phyloP scores from a whole-genome alignment of 495 filamentous ascomycete species.

The Talaromyces adpressus region DNA sequence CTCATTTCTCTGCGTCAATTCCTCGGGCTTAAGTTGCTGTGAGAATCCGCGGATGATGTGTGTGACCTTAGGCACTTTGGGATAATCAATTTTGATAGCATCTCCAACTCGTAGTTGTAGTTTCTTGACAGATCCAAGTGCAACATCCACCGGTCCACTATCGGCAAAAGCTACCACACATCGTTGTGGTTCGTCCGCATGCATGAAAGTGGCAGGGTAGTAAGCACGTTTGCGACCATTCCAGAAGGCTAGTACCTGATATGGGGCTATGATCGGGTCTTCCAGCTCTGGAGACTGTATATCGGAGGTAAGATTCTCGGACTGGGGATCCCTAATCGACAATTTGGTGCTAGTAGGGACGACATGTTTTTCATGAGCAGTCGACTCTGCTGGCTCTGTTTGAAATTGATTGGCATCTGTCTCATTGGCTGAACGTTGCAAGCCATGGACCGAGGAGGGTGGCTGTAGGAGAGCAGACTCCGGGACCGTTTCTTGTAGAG shows the following conservation, averaged over 20 bases:
- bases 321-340: neutral
- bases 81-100: conserved; percentile 44
- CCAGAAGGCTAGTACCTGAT: conserved; percentile 45
- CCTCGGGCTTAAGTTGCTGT: conserved; percentile 29
- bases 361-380: neutral
- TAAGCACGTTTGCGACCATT: conserved; percentile 41
- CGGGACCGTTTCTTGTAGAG: neutral
- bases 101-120: conserved; percentile 43
- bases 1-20: conserved; percentile 18
- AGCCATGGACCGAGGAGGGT: neutral
- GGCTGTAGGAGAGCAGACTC: neutral
- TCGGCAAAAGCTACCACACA: conserved; percentile 44
- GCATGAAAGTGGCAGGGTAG: conserved; percentile 44
- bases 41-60: conserved; percentile 40
- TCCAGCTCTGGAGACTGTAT: conserved; percentile 3
- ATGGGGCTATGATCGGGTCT: conserved; percentile 25
- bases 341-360: neutral
- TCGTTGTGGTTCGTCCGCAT: conserved; percentile 29
- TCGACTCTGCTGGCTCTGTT: neutral
- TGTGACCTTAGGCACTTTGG: conserved; percentile 34
- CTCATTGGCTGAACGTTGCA: neutral
- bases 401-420: neutral
- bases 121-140: conserved; percentile 34
- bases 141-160: conserved; percentile 34
- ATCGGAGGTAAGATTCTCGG: neutral